phyloP scores from a whole-genome alignment of 768 basidiomycete genomes.

The Hericium coralloides region DNA sequence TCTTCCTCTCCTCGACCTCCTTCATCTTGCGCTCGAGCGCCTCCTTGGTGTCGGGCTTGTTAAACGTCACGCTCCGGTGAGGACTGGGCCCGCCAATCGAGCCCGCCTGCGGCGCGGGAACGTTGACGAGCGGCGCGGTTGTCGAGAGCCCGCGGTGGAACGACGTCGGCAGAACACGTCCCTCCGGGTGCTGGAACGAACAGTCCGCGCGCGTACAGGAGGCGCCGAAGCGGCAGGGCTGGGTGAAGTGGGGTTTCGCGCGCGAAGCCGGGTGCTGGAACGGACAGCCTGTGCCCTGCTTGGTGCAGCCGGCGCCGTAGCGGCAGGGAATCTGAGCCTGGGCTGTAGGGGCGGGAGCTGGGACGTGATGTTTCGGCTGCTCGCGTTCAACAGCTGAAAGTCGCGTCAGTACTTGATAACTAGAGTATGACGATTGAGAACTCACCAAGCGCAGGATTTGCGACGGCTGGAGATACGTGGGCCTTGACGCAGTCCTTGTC shows the following conservation, averaged over 20 bases:
- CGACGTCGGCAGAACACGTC: slow-evolving; percentile 66
- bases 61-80: slow-evolving; percentile 66
- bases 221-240: slow-evolving; percentile 72
- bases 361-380: slow-evolving; percentile 1
- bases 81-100: slow-evolving; percentile 56
- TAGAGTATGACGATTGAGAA: slow-evolving; percentile 2
- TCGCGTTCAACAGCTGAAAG: slow-evolving; percentile 5
- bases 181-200: slow-evolving; percentile 81
- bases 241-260: slow-evolving; percentile 6
- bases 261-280: slow-evolving; percentile 35
- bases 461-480: slow-evolving; percentile 82
- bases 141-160: slow-evolving; percentile 74
- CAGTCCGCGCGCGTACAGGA: slow-evolving; percentile 69
- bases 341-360: slow-evolving; percentile 4
- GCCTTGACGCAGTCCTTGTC: slow-evolving; percentile 91
- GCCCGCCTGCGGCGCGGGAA: slow-evolving; percentile 55
- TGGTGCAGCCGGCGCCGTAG: slow-evolving; percentile 81
- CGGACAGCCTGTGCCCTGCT: slow-evolving; percentile 55
- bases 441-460: slow-evolving; percentile 50
- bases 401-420: background rate
- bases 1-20: background rate
- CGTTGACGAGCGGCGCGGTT: slow-evolving; percentile 50
- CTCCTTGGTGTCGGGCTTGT: slow-evolving; percentile 30
- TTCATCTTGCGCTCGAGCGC: slow-evolving; percentile 22
- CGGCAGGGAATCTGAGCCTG: slow-evolving; percentile 49